Percentiles rank a stretch among this genome's conserved stretches.
Evolutionary conservation across 805 yeast genomes (phyloP).

Genomic region (Ogataea methanolica): DNA sequence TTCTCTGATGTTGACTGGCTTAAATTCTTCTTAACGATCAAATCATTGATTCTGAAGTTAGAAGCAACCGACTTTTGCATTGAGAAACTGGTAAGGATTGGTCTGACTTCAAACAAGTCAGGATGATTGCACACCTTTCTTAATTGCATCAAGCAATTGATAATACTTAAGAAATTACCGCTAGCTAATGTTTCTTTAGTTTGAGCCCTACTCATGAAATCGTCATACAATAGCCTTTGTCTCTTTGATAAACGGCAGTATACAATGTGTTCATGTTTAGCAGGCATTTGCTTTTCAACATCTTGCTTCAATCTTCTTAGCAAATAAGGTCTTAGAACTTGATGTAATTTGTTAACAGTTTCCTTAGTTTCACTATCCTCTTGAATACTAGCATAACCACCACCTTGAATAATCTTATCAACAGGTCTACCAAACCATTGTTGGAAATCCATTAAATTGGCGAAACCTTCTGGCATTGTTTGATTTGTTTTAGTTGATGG

Average conservation of each 20-base stretch:
- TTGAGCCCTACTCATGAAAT: constrained; percentile 94
- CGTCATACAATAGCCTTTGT: constrained; percentile 89
- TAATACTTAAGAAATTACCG: constrained; percentile 91
- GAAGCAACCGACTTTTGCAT: constrained; percentile 60
- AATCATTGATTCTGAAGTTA: constrained; percentile 39
- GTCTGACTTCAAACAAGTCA: constrained; percentile 92
- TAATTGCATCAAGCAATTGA: constrained; percentile 95
- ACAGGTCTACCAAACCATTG: constrained; percentile 99
- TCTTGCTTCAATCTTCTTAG: constrained; percentile 90
- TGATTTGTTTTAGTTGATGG: constrained; percentile 68
- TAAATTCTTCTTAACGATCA: constrained; percentile 33
- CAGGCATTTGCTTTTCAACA: constrained; percentile 99
- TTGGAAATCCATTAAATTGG: constrained; percentile 91
- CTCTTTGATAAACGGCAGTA: constrained; percentile 90
- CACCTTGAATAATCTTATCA: constrained; percentile 82
- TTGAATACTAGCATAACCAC: constrained; percentile 32
- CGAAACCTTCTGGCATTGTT: constrained; percentile 92
- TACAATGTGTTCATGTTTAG: constrained; percentile 90
- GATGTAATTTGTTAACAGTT: constrained; percentile 86
- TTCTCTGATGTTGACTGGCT: neutral
- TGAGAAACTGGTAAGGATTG: constrained; percentile 86
- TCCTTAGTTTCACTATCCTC: constrained; percentile 75
- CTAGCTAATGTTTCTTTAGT: constrained; percentile 90
- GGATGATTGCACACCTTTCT: constrained; percentile 97
- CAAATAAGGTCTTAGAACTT: constrained; percentile 87